A percentile compares a stretch with the other conserved stretches of the same genome.
Evolutionary conservation across 164 flowering plant genomes (phyloP).

Genomic region (Chimonanthus praecox): DNA sequence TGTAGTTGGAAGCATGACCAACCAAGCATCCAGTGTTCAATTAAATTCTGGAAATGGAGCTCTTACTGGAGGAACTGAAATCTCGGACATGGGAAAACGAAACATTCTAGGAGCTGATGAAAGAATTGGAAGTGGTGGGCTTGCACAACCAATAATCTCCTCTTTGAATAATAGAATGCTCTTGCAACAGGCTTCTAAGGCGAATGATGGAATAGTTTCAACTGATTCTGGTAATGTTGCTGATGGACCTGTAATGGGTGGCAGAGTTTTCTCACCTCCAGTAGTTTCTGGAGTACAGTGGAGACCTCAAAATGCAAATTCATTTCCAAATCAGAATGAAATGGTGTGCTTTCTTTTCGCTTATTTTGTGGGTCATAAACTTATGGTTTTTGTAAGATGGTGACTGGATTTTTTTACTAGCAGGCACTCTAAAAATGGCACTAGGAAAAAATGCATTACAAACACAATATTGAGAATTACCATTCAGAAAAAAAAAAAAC

Average conservation of each 20-base stretch:
- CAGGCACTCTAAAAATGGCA: no score
- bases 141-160: slow-evolving; percentile 56
- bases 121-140: slow-evolving; percentile 55
- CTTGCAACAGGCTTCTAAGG: slow-evolving; percentile 58
- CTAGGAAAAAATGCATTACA: no score
- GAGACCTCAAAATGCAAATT: slow-evolving; percentile 71
- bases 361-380: no score
- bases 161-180: slow-evolving; percentile 59
- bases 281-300: slow-evolving; percentile 72
- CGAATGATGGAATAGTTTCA: slow-evolving; percentile 46
- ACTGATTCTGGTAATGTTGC: slow-evolving; percentile 47
- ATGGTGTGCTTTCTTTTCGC: slow-evolving; percentile 34
- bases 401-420: no score
- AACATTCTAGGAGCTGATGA: slow-evolving; percentile 69
- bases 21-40: slow-evolving; percentile 48
- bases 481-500: no score
- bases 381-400: no score
- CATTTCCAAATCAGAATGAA: slow-evolving; percentile 81
- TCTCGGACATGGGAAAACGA: slow-evolving; percentile 62
- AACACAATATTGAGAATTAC: no score
- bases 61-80: slow-evolving; percentile 13
- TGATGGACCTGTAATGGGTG: slow-evolving; percentile 48
- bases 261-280: slow-evolving; percentile 68
- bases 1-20: slow-evolving; percentile 31
- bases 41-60: slow-evolving; percentile 36